These are phyloP conservation scores for Corynespora cassiicola DNA, from an alignment of 2,329 filamentous ascomycete species.

Conservation along the genomic window DNA sequence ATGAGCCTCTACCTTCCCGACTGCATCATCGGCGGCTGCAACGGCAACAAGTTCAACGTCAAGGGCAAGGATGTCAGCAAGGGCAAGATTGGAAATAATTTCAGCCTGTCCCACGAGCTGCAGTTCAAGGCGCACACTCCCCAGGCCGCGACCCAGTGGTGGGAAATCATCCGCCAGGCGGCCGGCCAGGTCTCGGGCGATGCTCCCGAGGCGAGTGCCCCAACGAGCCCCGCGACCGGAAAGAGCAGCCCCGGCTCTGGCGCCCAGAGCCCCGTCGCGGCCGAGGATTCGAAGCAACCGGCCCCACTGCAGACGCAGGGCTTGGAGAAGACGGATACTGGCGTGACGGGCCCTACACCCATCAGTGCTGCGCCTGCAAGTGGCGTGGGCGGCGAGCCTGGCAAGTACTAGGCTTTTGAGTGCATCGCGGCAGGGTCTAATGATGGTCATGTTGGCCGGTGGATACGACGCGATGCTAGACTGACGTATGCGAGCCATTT, in stretches of 20 bases:
- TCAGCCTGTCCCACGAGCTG: conserved; percentile 80
- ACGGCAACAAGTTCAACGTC: conserved; percentile 86
- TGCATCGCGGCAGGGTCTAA: too few relatives aligned
- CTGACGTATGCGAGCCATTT: too few relatives aligned
- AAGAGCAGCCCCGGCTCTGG: conserved; percentile 21
- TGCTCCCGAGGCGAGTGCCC: conserved; percentile 40
- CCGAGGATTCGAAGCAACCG: conserved; percentile 23
- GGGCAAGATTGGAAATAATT: conserved; percentile 76
- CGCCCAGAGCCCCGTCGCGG: conserved; percentile 11
- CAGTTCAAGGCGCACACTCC: conserved; percentile 86
- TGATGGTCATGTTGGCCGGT: too few relatives aligned
- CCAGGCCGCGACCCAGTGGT: conserved; percentile 85
- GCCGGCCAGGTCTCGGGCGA: conserved; percentile 59
- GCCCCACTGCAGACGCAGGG: conserved; percentile 43
- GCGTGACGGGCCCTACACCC: conserved; percentile 12
- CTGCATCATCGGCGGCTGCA: conserved; percentile 75
- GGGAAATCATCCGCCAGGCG: conserved; percentile 70
- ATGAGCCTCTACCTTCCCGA: conserved; percentile 92
- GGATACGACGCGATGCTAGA: too few relatives aligned
- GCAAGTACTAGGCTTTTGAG: conserved; percentile 29
- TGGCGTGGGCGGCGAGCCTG: conserved; percentile 37
- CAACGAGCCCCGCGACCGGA: conserved; percentile 42
- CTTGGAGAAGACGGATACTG: conserved; percentile 27
- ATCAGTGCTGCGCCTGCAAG: conserved; percentile 21
- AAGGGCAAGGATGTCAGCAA: conserved; percentile 93